These are phyloP conservation scores for Periglandula ipomoeae DNA, from an alignment of 2,329 filamentous ascomycete species.

Conservation along the genomic window DNA sequence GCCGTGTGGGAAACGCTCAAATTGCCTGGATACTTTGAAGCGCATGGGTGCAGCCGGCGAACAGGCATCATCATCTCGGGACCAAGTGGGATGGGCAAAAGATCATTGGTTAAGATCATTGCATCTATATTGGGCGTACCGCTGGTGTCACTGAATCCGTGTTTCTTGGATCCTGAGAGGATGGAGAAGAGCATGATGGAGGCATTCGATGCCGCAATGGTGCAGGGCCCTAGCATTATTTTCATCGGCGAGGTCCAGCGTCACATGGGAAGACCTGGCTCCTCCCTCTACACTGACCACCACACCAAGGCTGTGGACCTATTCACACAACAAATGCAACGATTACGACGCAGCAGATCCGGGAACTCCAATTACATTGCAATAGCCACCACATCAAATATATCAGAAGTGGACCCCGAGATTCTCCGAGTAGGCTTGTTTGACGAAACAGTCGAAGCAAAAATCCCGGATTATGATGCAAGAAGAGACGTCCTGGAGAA, in stretches of 20 bases:
- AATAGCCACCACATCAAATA: constrained; percentile 81
- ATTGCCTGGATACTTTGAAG: constrained; percentile 13
- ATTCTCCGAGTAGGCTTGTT: constrained; percentile 68
- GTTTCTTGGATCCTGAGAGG: constrained; percentile 29
- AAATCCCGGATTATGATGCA: constrained; percentile 71
- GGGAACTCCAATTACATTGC: constrained; percentile 75
- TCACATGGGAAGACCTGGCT: constrained; percentile 70
- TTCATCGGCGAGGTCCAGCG: constrained; percentile 86
- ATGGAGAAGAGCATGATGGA: constrained; percentile 30
- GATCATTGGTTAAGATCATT: constrained; percentile 63
- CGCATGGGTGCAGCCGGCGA: constrained; percentile 8
- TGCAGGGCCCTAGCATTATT: constrained; percentile 76
- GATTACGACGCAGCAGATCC: constrained; percentile 59
- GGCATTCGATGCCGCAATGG: constrained; percentile 66
- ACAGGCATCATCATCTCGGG: constrained; percentile 66
- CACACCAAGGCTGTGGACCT: constrained; percentile 80
- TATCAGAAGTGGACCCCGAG: constrained; percentile 76
- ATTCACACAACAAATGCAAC: constrained; percentile 79
- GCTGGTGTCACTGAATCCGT: constrained; percentile 48
- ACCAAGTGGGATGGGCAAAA: constrained; percentile 74
- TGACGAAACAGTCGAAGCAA: constrained; percentile 76
- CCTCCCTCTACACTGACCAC: constrained; percentile 78
- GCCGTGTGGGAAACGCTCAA: constrained; percentile 12
- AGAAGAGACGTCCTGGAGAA: constrained; percentile 70
- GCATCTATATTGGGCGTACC: constrained; percentile 65